phyloP scores from a whole-genome alignment of 1,284 basidiomycete genomes.

The Cerrena zonata region DNA sequence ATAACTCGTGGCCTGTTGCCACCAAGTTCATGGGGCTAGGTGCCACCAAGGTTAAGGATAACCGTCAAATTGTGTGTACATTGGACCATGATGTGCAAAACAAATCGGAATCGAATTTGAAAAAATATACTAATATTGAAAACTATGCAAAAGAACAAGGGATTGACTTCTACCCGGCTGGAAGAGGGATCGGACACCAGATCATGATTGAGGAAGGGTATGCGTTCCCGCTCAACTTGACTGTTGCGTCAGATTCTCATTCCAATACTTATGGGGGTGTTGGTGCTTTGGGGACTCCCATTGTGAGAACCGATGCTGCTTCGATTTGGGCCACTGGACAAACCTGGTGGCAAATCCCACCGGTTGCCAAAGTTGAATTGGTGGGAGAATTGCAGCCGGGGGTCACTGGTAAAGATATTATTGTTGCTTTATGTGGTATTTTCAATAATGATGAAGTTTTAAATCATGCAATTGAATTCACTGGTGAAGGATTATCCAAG shows the following conservation, averaged over 20 bases:
- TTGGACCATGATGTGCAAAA: conserved; percentile 99
- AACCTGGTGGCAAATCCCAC: conserved; percentile 99
- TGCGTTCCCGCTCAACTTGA: conserved; percentile 88
- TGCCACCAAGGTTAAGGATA: conserved; percentile 79
- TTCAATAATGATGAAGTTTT: conserved; percentile 98
- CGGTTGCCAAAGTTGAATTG: conserved; percentile 92
- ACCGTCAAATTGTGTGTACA: conserved; percentile 87
- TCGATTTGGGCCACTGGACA: conserved; percentile 98
- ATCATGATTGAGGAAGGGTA: conserved; percentile 94
- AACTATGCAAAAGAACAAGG: conserved; percentile 81
- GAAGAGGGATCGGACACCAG: conserved; percentile 96
- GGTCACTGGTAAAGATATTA: conserved; percentile 97
- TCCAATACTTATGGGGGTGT: conserved; percentile 99
- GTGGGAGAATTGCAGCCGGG: conserved; percentile 78
- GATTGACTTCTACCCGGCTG: conserved; percentile 96
- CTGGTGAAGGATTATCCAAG: conserved; percentile 81
- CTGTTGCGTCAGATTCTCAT: conserved; percentile 94
- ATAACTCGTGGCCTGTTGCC: conserved; percentile 97
- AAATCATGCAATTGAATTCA: conserved; percentile 97
- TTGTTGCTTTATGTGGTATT: conserved; percentile 91
- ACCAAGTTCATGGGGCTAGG: conserved; percentile 94
- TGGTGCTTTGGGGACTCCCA: conserved; percentile 93
- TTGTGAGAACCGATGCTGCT: conserved; percentile 88
- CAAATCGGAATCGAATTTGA: conserved; percentile 86
- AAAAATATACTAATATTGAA: conserved; percentile 92